Evolutionary conservation across 2,329 filamentous ascomycete genomes (phyloP).

Genomic region (Scedosporium aurantiacum): DNA sequence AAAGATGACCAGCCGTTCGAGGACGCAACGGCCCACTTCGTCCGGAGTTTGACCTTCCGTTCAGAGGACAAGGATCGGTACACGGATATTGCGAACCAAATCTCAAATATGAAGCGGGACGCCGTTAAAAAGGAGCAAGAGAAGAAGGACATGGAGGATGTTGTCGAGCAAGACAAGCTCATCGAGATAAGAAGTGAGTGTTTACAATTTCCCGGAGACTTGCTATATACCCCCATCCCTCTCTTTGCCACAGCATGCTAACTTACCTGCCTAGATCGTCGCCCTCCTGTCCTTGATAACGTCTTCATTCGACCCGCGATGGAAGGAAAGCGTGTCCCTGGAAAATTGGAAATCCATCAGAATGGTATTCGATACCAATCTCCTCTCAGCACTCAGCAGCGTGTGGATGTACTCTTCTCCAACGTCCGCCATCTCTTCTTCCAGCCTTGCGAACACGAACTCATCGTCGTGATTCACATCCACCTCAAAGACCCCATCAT

Average conservation of each 20-base stretch:
- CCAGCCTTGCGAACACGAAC: constrained; percentile 89
- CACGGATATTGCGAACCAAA: constrained; percentile 81
- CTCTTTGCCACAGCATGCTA: neutral
- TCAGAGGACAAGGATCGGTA: constrained; percentile 84
- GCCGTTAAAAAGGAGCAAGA: constrained; percentile 88
- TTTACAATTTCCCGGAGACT: neutral
- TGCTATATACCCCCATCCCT: neutral
- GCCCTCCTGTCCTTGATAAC: constrained; percentile 81
- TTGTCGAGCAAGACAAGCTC: constrained; percentile 96
- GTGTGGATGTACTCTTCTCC: constrained; percentile 90
- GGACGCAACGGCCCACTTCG: constrained; percentile 89
- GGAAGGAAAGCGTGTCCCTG: constrained; percentile 93
- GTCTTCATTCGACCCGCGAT: constrained; percentile 92
- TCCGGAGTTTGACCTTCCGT: constrained; percentile 88
- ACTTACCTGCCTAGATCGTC: constrained; percentile 60
- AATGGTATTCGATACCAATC: constrained; percentile 96
- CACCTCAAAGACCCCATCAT: constrained; percentile 97
- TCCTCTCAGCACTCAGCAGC: constrained; percentile 65
- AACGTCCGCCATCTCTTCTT: constrained; percentile 99
- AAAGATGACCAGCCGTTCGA: constrained; percentile 98
- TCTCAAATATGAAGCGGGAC: constrained; percentile 92
- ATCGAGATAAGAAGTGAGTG: constrained; percentile 79
- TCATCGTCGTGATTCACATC: constrained; percentile 96
- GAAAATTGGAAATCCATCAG: constrained; percentile 94
- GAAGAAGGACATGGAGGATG: constrained; percentile 99